These are phyloP conservation scores for Tuber magnatum DNA, from an alignment of 495 filamentous ascomycete genomes.

Conservation along the genomic window DNA sequence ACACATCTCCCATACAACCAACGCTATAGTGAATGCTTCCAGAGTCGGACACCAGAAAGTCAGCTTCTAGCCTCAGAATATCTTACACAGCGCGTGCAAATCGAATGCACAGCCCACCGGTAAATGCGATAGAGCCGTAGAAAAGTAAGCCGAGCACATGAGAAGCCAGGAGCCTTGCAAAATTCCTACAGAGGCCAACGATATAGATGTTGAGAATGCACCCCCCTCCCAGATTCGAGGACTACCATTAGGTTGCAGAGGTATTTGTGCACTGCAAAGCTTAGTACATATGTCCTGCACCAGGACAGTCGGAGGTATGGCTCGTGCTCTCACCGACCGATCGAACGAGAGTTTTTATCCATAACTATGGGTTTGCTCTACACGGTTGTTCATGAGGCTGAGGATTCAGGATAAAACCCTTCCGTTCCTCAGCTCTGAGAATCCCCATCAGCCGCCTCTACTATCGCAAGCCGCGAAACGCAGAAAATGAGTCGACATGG, in stretches of 20 bases:
- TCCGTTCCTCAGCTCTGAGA: not conserved
- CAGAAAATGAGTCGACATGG: too few relatives aligned
- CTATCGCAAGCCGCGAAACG: not conserved
- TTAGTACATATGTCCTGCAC: not conserved
- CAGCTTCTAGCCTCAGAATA: too few relatives aligned
- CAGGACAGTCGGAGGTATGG: not conserved
- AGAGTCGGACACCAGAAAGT: too few relatives aligned
- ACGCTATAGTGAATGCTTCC: too few relatives aligned
- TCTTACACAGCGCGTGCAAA: too few relatives aligned
- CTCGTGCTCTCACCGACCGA: not conserved
- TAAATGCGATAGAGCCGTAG: not conserved
- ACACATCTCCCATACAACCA: too few relatives aligned
- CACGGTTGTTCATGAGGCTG: not conserved
- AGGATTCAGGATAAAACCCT: not conserved
- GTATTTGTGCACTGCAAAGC: not conserved
- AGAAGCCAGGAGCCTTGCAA: not conserved
- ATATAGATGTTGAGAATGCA: not conserved
- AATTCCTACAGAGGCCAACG: not conserved
- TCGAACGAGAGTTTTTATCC: not conserved
- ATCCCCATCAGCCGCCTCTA: not conserved
- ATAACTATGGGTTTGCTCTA: not conserved
- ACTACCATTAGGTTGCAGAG: not conserved
- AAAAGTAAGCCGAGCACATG: not conserved
- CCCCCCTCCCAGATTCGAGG: too few relatives aligned
- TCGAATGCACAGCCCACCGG: too few relatives aligned